These are phyloP conservation scores for Sutorius eximius DNA, from an alignment of 1,284 basidiomycete species.

Conservation along the genomic window DNA sequence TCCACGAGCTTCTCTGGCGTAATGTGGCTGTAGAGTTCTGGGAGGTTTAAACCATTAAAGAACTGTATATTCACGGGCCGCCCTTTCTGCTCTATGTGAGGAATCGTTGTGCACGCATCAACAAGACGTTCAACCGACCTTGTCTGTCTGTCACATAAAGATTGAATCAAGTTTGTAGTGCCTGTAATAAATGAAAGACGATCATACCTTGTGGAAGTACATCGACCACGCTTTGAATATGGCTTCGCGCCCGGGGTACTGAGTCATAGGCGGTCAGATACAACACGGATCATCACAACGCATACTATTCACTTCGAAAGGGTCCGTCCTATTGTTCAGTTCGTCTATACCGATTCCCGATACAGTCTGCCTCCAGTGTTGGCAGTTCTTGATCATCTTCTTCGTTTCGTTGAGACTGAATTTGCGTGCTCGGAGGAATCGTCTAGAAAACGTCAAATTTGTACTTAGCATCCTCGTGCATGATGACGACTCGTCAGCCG, in stretches of 20 bases:
- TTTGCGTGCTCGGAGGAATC: slow-evolving; percentile 66
- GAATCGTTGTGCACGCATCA: background rate
- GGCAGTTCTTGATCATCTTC: slow-evolving; percentile 58
- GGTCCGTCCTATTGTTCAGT: slow-evolving; percentile 54
- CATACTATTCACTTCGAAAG: slow-evolving; percentile 52
- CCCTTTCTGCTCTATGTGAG: slow-evolving; percentile 47
- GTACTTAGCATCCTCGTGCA: slow-evolving; percentile 2
- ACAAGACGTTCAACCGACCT: slow-evolving; percentile 38
- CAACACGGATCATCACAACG: background rate
- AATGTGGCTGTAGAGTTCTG: slow-evolving; percentile 58
- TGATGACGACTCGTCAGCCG: background rate
- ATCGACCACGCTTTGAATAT: slow-evolving; percentile 75
- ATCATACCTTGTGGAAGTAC: slow-evolving; percentile 66
- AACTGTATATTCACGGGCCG: slow-evolving; percentile 67
- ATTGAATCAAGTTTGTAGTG: background rate
- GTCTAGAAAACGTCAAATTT: slow-evolving; percentile 40
- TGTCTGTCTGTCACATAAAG: slow-evolving; percentile 49
- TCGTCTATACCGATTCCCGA: slow-evolving; percentile 59
- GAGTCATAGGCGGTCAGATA: slow-evolving; percentile 7
- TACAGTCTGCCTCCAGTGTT: slow-evolving; percentile 58
- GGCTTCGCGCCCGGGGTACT: slow-evolving; percentile 64
- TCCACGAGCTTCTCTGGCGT: slow-evolving; percentile 65
- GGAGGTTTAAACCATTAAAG: slow-evolving; percentile 59
- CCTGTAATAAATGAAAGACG: background rate
- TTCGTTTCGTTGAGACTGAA: slow-evolving; percentile 55